phyloP scores from a whole-genome alignment of 148 eudicot species.

The Rhododendron vialii region DNA sequence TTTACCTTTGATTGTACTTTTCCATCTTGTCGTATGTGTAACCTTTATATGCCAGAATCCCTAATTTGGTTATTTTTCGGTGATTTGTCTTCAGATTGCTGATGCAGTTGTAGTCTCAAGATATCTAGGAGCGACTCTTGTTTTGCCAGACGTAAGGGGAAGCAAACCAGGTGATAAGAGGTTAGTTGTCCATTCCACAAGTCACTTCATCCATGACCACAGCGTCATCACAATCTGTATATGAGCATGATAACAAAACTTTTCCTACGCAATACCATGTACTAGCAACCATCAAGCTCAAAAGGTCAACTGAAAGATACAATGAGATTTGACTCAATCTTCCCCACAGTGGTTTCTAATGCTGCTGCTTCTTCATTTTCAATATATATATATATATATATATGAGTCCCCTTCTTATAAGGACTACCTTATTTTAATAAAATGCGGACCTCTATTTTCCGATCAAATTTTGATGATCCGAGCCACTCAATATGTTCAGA shows the following conservation, averaged over 20 bases:
- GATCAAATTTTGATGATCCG: too few species aligned
- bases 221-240: neutral
- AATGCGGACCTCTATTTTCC: too few species aligned
- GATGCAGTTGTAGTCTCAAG: slow-evolving; percentile 89
- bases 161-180: slow-evolving; percentile 76
- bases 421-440: too few species aligned
- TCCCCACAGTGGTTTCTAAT: neutral
- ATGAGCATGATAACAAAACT: neutral
- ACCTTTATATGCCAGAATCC: neutral
- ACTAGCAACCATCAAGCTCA: neutral
- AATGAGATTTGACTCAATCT: neutral
- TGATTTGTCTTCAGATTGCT: slow-evolving; percentile 47
- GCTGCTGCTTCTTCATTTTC: neutral
- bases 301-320: neutral
- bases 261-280: neutral
- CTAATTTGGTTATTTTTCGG: neutral
- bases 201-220: neutral
- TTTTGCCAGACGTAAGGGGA: slow-evolving; percentile 93
- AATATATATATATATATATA: too few species aligned
- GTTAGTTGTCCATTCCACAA: slow-evolving; percentile 30
- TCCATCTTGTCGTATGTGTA: neutral
- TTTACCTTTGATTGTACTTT: neutral
- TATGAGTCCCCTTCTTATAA: too few species aligned
- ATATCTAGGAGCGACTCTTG: slow-evolving; percentile 85
- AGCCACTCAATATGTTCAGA: too few species aligned